Evolutionary conservation across 164 flowering plant genomes (phyloP).

Genomic region (Stephania yunnanensis): DNA sequence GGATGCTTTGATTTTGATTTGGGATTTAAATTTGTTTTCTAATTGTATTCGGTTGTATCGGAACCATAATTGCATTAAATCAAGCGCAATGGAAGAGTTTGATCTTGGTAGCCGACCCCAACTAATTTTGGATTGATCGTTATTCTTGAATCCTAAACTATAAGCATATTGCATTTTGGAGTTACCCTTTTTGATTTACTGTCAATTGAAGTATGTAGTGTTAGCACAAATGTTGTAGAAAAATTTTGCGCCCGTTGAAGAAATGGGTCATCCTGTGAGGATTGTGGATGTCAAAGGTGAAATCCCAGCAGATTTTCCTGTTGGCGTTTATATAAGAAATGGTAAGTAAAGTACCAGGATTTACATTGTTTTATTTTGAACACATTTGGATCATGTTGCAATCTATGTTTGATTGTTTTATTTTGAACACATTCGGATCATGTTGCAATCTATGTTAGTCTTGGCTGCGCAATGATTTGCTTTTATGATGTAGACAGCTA

Average conservation of each 20-base stretch:
- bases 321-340: conserved; percentile 55
- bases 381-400: too few species aligned
- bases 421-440: too few species aligned
- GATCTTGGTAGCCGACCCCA: too few species aligned
- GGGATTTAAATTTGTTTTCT: background rate
- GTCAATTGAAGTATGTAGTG: background rate
- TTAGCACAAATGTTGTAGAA: conserved; percentile 22
- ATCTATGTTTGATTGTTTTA: background rate
- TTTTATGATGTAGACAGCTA: too few species aligned
- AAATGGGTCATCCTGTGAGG: conserved; percentile 25
- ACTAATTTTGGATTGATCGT: too few species aligned
- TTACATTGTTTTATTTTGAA: background rate
- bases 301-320: conserved; percentile 45
- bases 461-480: too few species aligned
- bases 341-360: conserved; percentile 25
- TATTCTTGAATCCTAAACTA: too few species aligned
- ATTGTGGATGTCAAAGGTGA: conserved; percentile 31
- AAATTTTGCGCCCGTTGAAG: conserved; percentile 54
- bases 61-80: too few species aligned
- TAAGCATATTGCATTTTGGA: background rate
- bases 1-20: background rate
- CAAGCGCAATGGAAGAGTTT: too few species aligned
- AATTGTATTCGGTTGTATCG: too few species aligned
- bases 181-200: background rate
- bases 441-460: too few species aligned